Conservation (phyloP, 1,139 yeast species). For the Pneumocystis carinii region DNA sequence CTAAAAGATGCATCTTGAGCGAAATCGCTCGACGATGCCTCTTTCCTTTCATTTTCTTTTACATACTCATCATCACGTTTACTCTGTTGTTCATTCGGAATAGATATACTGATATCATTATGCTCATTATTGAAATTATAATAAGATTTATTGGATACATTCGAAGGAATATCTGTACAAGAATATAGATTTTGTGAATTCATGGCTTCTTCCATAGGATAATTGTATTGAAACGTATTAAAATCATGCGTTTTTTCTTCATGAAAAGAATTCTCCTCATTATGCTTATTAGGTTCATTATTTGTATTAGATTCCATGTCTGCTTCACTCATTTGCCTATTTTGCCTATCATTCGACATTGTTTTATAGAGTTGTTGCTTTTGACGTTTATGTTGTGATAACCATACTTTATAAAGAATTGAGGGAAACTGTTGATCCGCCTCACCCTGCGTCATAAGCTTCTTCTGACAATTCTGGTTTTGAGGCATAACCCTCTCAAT, state of each 20-base stretch:
- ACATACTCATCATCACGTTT: conserved; percentile 14
- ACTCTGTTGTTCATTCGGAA: not conserved
- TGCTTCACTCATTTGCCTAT: not conserved
- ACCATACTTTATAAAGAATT: conserved; percentile 34
- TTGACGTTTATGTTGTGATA: conserved; percentile 12
- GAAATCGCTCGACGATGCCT: conserved; percentile 9
- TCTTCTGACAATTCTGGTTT: conserved; percentile 12
- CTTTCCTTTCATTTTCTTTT: conserved; percentile 17
- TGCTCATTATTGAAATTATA: not conserved
- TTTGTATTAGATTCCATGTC: not conserved
- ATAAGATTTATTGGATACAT: not conserved
- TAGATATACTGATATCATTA: not conserved
- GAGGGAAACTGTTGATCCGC: conserved; percentile 54
- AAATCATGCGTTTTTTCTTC: not conserved
- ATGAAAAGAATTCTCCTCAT: not conserved
- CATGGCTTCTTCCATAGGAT: not conserved
- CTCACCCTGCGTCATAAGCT: conserved; percentile 38
- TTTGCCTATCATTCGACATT: conserved; percentile 10
- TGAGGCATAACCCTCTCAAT: not conserved
- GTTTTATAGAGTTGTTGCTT: conserved; percentile 11
- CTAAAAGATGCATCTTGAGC: conserved; percentile 30
- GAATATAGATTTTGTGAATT: not conserved
- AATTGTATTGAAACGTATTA: not conserved
- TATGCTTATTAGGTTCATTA: not conserved
- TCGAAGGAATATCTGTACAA: not conserved